A percentile compares a stretch with the other conserved stretches of the same genome.
phyloP scores from a whole-genome alignment of 2,329 filamentous ascomycete species.

The Paraconiothyrium sp. region DNA sequence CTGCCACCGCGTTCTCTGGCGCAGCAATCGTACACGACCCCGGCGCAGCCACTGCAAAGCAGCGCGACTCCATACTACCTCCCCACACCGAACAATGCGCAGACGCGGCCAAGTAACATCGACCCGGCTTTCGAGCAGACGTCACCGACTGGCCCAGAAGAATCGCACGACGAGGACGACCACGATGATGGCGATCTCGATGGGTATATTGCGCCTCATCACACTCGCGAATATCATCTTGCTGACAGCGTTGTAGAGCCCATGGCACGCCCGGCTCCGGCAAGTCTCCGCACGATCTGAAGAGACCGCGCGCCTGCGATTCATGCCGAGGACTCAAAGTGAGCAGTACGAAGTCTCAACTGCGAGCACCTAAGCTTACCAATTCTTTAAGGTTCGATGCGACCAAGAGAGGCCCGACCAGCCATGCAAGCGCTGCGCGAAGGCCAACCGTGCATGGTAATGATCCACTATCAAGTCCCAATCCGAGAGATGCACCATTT shows the following conservation, averaged over 20 bases:
- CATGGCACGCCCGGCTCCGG: slow-evolving; percentile 42
- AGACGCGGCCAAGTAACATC: slow-evolving; percentile 31
- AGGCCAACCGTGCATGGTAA: slow-evolving; percentile 76
- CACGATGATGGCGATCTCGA: slow-evolving; percentile 43
- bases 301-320: slow-evolving; percentile 59
- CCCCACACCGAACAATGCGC: slow-evolving; percentile 34
- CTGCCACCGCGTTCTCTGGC: slow-evolving; percentile 33
- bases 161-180: slow-evolving; percentile 40
- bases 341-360: too few relatives aligned
- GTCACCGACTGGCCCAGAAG: slow-evolving; percentile 34
- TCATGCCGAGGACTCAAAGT: slow-evolving; percentile 57
- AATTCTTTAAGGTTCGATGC: slow-evolving; percentile 63
- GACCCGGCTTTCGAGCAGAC: slow-evolving; percentile 47
- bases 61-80: slow-evolving; percentile 46
- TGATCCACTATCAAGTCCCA: not conserved
- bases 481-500: too few relatives aligned
- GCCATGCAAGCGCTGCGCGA: slow-evolving; percentile 73
- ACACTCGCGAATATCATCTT: not conserved
- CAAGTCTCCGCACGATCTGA: slow-evolving; percentile 51
- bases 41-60: slow-evolving; percentile 27
- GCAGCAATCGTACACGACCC: slow-evolving; percentile 36
- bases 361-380: too few relatives aligned
- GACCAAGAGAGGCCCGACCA: slow-evolving; percentile 76
- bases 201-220: slow-evolving; percentile 28
- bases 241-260: slow-evolving; percentile 25